These are phyloP conservation scores for Zygosaccharomyces rouxii DNA, from an alignment of 805 yeast species.

Conservation along the genomic window DNA sequence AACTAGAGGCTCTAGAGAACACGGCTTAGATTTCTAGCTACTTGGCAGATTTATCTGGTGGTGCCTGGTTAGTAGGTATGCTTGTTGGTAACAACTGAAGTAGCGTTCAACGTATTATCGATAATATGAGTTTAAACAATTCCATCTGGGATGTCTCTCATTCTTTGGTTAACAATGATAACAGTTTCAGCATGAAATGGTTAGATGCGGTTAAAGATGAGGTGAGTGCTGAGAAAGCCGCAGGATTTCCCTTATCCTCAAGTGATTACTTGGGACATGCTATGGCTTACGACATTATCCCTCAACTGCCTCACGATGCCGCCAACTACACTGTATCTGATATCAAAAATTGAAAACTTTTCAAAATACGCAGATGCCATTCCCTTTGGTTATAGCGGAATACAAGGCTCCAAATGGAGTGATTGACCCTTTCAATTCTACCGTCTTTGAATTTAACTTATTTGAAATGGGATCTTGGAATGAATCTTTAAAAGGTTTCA, in stretches of 20 bases:
- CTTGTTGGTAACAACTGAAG: conserved; percentile 69
- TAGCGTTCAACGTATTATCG: conserved; percentile 55
- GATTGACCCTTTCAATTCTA: conserved; percentile 60
- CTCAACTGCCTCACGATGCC: conserved; percentile 53
- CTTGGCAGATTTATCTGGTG: conserved; percentile 77
- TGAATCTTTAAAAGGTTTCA: conserved; percentile 60
- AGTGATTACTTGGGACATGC: conserved; percentile 82
- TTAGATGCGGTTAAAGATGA: conserved; percentile 53
- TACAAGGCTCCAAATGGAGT: conserved; percentile 61
- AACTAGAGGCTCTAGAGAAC: conserved; percentile 48
- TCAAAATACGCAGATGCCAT: conserved; percentile 61
- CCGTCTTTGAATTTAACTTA: conserved; percentile 61
- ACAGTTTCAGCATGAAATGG: conserved; percentile 47
- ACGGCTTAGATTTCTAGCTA: conserved; percentile 66
- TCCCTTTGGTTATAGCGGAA: conserved; percentile 61
- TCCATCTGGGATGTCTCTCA: conserved; percentile 67
- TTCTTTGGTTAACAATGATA: conserved; percentile 48
- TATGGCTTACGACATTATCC: conserved; percentile 69
- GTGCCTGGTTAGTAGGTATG: conserved; percentile 75
- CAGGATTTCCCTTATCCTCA: conserved; percentile 63
- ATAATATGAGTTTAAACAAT: conserved; percentile 32
- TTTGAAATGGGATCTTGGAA: conserved; percentile 88
- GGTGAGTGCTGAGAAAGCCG: conserved; percentile 47
- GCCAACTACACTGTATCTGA: conserved; percentile 58
- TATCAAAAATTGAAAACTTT: conserved; percentile 58